These are phyloP conservation scores for Sphagnum fallax DNA, from an alignment of 228 moss, liverwort and hornwort species.

Conservation along the genomic window DNA sequence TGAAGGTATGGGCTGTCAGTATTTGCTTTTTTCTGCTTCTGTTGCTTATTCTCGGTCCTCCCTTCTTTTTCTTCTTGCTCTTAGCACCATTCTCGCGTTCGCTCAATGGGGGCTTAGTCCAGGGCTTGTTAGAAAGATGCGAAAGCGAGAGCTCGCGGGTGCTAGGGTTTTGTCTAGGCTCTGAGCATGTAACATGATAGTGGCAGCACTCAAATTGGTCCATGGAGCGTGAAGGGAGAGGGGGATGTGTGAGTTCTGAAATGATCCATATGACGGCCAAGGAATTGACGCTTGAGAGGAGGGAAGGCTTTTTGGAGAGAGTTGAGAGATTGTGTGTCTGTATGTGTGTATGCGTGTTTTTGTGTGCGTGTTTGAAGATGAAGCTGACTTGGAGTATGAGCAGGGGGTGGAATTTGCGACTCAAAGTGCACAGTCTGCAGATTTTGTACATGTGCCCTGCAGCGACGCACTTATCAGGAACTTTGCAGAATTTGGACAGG, in stretches of 20 bases:
- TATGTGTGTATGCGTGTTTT: conserved; percentile 14
- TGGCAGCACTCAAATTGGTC: background rate
- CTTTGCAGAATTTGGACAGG: background rate
- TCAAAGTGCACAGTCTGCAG: conserved; percentile 64
- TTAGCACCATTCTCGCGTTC: conserved; percentile 45
- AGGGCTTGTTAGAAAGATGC: conserved; percentile 31
- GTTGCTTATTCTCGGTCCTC: conserved; percentile 51
- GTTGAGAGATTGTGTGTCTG: conserved; percentile 1
- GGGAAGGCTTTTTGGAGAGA: conserved; percentile 1
- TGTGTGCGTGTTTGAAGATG: conserved; percentile 31
- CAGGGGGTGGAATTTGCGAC: conserved; percentile 90
- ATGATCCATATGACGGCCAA: background rate
- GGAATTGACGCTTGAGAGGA: conserved; percentile 2
- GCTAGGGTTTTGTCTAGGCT: conserved; percentile 10
- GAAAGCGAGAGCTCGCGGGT: conserved; percentile 5
- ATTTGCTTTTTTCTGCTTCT: conserved; percentile 48
- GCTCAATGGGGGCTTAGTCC: conserved; percentile 36
- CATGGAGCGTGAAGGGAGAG: conserved; percentile 4
- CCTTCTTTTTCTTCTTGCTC: conserved; percentile 44
- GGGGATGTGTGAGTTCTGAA: conserved; percentile 7
- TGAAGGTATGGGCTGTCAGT: conserved; percentile 90
- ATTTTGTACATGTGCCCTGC: conserved; percentile 54
- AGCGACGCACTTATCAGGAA: conserved; percentile 50
- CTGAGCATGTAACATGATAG: too few relatives aligned
- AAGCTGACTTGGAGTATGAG: conserved; percentile 91